Evolutionary conservation across 108 stramenopile species (phyloP), one percentile per base, ranked within the genome.

Genomic region (Cyclostephanos tholiformis): DNA sequence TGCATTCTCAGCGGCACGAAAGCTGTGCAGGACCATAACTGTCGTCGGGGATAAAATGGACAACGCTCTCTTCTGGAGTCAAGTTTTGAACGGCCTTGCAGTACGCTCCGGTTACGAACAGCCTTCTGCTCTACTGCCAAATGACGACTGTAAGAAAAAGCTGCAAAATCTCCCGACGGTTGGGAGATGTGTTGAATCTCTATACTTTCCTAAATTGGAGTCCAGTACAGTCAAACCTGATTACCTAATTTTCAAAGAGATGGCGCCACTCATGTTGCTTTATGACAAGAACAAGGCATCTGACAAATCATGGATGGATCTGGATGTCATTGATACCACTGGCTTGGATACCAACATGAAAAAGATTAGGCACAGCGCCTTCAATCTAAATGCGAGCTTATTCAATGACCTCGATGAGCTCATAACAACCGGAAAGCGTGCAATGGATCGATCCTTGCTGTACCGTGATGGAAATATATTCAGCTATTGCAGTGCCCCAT

Each of bases 291-390:
- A 39, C 12, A 36, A 59, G n/a, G 39, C 50, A 19, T 35, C 27
- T 2, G 22, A 27, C 0, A 57, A 43, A 13, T 36, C 27, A 30
- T 82, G 75, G 69, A 41, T 82, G 14, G 79, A 80, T 67, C 55
- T 76, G 13, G 85, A 85, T 70, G 85, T 75, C 25, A 85, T 85
- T 35, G 85, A 85, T 39, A 85, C 82, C 6, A 82, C 85, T 11
- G 73, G 64, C 39, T 70, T 85, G 26, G 85, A 85, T 39, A 77
- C 81, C 19, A 85, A 85, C 52, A 65, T 85, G 8, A 64, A 74
- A 27, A 48, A 63, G 10, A 44, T 82, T 32, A 61, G 81, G 11
- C 85, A 85, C 55, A 55, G 63, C 44, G 79, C 69, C 30, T 85
- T 75, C 49, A 82, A 57, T 50, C 25, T 85, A n/a, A 85, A 85